phyloP scores from a whole-genome alignment of 2,329 filamentous ascomycete genomes.

The Tolypocladium inflatum region DNA sequence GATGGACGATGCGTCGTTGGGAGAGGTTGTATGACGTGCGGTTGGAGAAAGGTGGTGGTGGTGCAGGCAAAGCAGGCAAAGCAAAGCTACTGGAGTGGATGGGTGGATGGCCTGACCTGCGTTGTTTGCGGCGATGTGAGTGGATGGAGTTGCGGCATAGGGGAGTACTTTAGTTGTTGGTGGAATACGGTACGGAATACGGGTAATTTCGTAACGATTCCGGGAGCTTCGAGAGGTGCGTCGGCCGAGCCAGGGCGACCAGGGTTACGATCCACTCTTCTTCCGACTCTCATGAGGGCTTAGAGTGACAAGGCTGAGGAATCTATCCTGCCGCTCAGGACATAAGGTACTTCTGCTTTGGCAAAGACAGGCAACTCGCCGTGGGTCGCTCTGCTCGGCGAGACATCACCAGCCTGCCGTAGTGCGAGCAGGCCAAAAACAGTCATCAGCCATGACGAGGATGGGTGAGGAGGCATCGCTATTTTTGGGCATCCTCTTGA shows the following conservation, averaged over 20 bases:
- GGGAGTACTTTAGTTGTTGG: background rate
- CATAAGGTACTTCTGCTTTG: background rate
- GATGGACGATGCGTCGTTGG: slow-evolving; percentile 1
- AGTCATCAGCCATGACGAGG: background rate
- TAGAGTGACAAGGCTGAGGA: background rate
- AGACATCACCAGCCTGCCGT: too few relatives aligned
- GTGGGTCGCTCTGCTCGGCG: too few relatives aligned
- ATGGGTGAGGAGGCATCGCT: background rate
- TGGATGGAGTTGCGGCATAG: background rate
- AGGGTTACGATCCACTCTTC: background rate
- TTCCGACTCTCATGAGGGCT: background rate
- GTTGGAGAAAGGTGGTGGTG: slow-evolving; percentile 2
- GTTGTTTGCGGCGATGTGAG: background rate
- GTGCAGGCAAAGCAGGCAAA: background rate
- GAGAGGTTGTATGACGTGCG: slow-evolving; percentile 4
- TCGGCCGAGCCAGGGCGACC: background rate
- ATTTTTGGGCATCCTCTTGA: background rate
- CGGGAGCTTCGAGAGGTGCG: background rate
- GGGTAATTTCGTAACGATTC: background rate
- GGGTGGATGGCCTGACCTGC: slow-evolving; percentile 5
- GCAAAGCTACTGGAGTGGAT: background rate
- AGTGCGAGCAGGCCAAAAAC: too few relatives aligned
- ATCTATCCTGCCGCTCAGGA: too few relatives aligned
- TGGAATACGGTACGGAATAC: rapidly evolving
- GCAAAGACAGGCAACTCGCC: background rate